Evolutionary conservation across 257 asterid species (phyloP), one percentile per base, ranked within the genome.

Genomic region (Linderniella brevidens): DNA sequence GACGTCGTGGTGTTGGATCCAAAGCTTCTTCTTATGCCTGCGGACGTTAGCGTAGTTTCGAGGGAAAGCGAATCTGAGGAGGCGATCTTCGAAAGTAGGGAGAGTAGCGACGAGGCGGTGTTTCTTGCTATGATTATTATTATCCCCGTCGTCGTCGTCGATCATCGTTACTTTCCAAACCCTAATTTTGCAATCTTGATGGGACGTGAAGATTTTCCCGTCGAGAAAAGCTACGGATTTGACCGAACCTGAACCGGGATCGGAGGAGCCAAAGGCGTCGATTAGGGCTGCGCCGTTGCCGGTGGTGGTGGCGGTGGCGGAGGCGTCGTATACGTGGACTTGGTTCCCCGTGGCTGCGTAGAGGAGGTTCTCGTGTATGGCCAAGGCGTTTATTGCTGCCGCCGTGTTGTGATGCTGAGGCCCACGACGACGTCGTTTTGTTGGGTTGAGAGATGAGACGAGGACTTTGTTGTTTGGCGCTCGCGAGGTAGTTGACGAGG

Each of bases 1-100:
- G 45, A 80, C 67, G 54, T 87, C 97, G 52, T 73, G 74, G 49
- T 86, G 97, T 51, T 82, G 75, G 0, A 82, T 69, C 93, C 93
- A 79, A 17, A 86, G 68, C 15, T 68, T 72, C 49, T 48, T 78
- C 69, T 51, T 69, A 57, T 82, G 93, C 13, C 97, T 64, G 16
- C 94, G 58, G 43, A 86, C 74, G 11, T 41, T 61, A 19, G 72
- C 68, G 62, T 82, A 75, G 57, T 65, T 86, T 5, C 52, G 64
- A 0, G 93, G 94, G 8, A 79, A 63, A 1, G 73, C 29, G 51
- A 69, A 68, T 41, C 68, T 56, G 3, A 63, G 39, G 19, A 79
- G 46, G 0, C 85, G 71, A 36, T 82, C 93, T 8, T 64, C 61
- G 0, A 86, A 45, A 0, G 93, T 79, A 0, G 94, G 94, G 4